phyloP scores from a whole-genome alignment of 176 grass and related monocot species.

The Puccinellia tenuiflora region DNA sequence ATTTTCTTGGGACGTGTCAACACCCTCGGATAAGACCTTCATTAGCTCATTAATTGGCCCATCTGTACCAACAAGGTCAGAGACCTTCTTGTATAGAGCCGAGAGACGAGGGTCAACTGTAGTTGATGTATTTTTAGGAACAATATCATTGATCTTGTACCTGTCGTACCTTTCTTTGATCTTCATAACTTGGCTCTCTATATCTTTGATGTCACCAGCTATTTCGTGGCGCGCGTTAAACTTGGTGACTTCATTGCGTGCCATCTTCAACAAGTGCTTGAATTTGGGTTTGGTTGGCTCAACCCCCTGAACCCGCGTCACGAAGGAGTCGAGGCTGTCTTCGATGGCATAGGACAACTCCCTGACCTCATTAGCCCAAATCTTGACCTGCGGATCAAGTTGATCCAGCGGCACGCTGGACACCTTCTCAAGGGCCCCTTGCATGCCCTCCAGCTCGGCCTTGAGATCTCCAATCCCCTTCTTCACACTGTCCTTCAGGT shows the following conservation, averaged over 20 bases:
- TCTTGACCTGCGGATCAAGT: neutral
- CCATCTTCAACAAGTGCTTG: neutral
- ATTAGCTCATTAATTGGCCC: neutral
- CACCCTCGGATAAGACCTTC: neutral
- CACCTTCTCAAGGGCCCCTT: neutral
- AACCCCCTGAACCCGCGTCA: neutral
- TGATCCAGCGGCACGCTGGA: neutral
- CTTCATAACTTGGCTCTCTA: neutral
- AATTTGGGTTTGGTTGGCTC: neutral
- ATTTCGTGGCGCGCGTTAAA: neutral
- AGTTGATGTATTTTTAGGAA: too few relatives aligned
- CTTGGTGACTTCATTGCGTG: neutral
- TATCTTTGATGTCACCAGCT: neutral
- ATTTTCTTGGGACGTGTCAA: too few relatives aligned
- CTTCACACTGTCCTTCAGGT: neutral
- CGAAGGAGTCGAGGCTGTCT: neutral
- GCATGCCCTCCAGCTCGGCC: too few relatives aligned
- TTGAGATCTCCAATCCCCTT: too few relatives aligned
- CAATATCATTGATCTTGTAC: neutral
- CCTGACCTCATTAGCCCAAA: neutral
- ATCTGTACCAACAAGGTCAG: neutral
- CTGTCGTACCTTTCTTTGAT: neutral
- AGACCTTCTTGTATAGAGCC: neutral
- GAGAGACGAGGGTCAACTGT: neutral
- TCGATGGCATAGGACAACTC: constrained; percentile 11